Base-by-base conservation (phyloP, 1,139 yeast species). In the Nematodospora anomalae region DNA sequence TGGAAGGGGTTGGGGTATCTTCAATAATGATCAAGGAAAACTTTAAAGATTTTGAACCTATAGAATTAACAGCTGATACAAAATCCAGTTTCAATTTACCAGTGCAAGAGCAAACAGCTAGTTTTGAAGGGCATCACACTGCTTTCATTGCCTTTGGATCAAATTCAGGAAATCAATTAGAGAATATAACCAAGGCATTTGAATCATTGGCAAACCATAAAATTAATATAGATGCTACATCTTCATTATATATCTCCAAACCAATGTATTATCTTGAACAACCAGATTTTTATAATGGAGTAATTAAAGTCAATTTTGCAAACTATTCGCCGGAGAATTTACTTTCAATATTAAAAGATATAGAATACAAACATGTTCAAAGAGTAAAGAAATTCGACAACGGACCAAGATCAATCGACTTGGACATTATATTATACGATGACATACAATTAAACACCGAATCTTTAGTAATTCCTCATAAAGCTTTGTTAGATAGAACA, bases 251-350 rank as follows among this genome's bases (percentile, higher is more conserved):
- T 58, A 80, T 84, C 43, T 86, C 96, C 15, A 87, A 83, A 47
- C 97, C 99, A 30, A 92, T 92, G 97, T 94, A 89, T 57, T 79
- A 73, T 45, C 63, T 74, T 32, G 87, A 89, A 43, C 99, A 92
- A 62, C 74, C 80, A 2, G 82, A 80, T 51, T 94, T 92, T 56
- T 67, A 82, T 50, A 94, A 92, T 56, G 97, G 97, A 1, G 95
- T 82, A 2, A 54, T 87, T 14, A 78, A 82, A 49, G 69, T 86
- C n/a, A 32, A 50, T 4, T 60, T 67, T 29, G 74, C 84, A 0
- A 57, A 57, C 5, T 60, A 80, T 31, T 47, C 72, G 0, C 97
- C 99, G 1, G 67, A 72, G 29, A 80, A 78, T 1, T 63, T 94
- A 15, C 64, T 92, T 30, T 57, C 59, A 13, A 64, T 71, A 3